These are phyloP conservation scores for Luzula sylvatica DNA, from an alignment of 176 grass and related monocot species.

Conservation along the genomic window DNA sequence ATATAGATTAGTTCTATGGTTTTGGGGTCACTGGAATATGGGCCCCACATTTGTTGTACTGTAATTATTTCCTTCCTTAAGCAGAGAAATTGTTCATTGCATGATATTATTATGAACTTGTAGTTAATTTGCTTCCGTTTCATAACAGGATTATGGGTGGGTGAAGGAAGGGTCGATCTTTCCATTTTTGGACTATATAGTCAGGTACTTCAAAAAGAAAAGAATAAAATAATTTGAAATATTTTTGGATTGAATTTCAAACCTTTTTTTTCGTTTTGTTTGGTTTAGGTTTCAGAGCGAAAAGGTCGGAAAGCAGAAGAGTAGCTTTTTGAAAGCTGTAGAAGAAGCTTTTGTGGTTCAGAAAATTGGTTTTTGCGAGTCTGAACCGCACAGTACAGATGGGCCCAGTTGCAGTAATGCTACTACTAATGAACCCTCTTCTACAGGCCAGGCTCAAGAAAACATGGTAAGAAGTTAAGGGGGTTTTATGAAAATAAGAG, in stretches of 20 bases:
- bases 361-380: constrained; percentile 40
- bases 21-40: no score
- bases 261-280: constrained; percentile 6
- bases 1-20: no score
- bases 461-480: neutral
- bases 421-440: constrained; percentile 29
- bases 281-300: constrained; percentile 73
- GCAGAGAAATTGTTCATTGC: neutral
- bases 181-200: constrained; percentile 72
- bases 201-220: no score
- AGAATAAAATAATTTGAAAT: constrained; percentile 1
- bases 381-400: constrained; percentile 19
- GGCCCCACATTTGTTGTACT: no score
- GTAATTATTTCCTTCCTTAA: no score
- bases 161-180: constrained; percentile 76
- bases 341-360: constrained; percentile 89
- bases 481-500: no score
- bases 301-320: constrained; percentile 47
- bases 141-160: constrained; percentile 75
- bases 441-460: constrained; percentile 26
- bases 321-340: constrained; percentile 58
- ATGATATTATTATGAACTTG: neutral
- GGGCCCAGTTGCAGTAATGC: constrained; percentile 22
- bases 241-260: neutral
- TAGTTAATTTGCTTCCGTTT: neutral